Conservation (phyloP, 1,139 yeast species). For the Geotrichum siamense region DNA sequence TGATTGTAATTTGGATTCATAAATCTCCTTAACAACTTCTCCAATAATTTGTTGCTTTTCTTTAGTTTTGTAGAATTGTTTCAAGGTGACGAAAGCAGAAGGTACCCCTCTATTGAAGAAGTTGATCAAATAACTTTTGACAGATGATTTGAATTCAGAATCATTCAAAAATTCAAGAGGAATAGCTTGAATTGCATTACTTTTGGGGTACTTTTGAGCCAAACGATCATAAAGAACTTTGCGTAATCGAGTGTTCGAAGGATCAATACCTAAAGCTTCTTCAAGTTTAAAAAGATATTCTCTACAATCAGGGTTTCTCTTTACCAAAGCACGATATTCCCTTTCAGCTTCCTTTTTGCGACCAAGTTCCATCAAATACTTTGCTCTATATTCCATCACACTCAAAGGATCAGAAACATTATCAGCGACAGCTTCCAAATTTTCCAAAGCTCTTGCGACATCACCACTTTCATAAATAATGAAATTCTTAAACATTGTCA, state of each 20-base stretch:
- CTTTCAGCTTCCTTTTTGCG: slow-evolving; percentile 53
- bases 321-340: slow-evolving; percentile 60
- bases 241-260: slow-evolving; percentile 27
- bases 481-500: slow-evolving; percentile 63
- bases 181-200: slow-evolving; percentile 71
- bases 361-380: slow-evolving; percentile 45
- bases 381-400: slow-evolving; percentile 60
- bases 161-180: slow-evolving; percentile 72
- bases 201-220: slow-evolving; percentile 64
- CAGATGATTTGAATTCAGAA: slow-evolving; percentile 41
- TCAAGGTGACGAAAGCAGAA: slow-evolving; percentile 77
- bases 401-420: slow-evolving; percentile 57
- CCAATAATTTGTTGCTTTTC: slow-evolving; percentile 47
- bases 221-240: slow-evolving; percentile 52
- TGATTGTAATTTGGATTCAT: slow-evolving; percentile 23
- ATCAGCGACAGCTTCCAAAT: slow-evolving; percentile 47
- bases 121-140: slow-evolving; percentile 47
- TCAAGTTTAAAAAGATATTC: slow-evolving; percentile 63
- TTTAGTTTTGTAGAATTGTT: slow-evolving; percentile 59
- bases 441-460: slow-evolving; percentile 53
- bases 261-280: slow-evolving; percentile 43
- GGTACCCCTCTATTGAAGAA: slow-evolving; percentile 82
- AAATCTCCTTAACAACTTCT: slow-evolving; percentile 47
- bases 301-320: slow-evolving; percentile 79
- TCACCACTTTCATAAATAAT: slow-evolving; percentile 61